Evolutionary conservation across 2,329 filamentous ascomycete species (phyloP), one percentile per base, ranked within the genome.

Genomic region (Chaetothyriales sp.): DNA sequence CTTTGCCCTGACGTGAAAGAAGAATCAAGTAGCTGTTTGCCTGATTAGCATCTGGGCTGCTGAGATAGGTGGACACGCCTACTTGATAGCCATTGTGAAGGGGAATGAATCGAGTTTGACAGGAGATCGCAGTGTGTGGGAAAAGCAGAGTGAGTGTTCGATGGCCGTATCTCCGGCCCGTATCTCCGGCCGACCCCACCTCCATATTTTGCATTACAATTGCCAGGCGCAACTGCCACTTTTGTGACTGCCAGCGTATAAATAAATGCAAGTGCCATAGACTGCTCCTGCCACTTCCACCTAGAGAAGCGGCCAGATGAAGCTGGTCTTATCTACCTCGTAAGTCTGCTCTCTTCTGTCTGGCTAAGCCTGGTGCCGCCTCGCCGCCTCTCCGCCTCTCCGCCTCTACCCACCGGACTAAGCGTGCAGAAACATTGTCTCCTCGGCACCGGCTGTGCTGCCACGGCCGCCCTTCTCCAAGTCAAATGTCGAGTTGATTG

Each of bases 1-100:
- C 92, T 84, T 98, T 98, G 74, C 92, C 92, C 77, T 98, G 92
- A 64, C 92, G 82, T 58, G 90, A 96, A 61, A 98, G 83, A 68
- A 98, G 80, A 69, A 98, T 96, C 62, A 98, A 76, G 69, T 98
- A 98, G 75, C 92, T 96, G 55, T 49, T 48, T 49, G 20, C 15
- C 9, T 28, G n/a, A 42, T 55, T 49, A 56, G 50, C 43, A 32
- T 39, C 25, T 60, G 25, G 58, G 25, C 47, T 32, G 39, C 48
- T 32, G 4, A 26, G 42, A 25, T 53, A 45, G 49, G 22, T 48
- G 15, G 26, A 47, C 25, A 22, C 46, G 47, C 57, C 63, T 64
- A 77, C 75, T 74, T 74, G 66, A 78, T 78, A 52, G 75, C 70
- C 75, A 78, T 78, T 44, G 48, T 62, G 54, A 54, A 22, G 25